Base-by-base conservation (phyloP, 148 eudicot species). In the Nyssa sinensis region DNA sequence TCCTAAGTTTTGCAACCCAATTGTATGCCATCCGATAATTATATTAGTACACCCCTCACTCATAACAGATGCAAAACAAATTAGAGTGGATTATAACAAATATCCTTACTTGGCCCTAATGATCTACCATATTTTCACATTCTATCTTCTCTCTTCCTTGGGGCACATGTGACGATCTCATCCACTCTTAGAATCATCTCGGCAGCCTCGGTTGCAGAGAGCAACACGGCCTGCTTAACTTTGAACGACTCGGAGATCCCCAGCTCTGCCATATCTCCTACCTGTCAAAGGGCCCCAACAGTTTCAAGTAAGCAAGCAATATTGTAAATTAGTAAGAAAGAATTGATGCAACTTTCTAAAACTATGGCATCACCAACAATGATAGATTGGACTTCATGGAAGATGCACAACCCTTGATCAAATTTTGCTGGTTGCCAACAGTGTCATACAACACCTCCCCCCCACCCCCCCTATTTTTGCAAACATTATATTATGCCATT, bases 171-270 rank as follows among this genome's bases (percentile, higher is more conserved):
- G 86, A 94, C 92, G 81, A 94, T 94, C 68, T 94, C 97, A 37
- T 94, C 98, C 24, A 94, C 98, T 76, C 98, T 84, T 27, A 94
- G 89, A 74, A 94, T 91, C 93, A 91, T 93, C 81, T 94, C 98
- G 29, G 97, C 93, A 65, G 97, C 98, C 80, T 94, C 98, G 0
- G 91, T 92, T 61, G 98, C 95, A 35, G 98, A 94, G 64, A 92
- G 78, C 83, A 94, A 77, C 25, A 94, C 89, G 35, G 97, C 98
- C 75, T 94, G 92, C 81, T 94, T 94, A 34, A 92, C 98, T 79
- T 94, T 94, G 81, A 94, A 94, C 11, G 98, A 74, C 82, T 94
- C 98, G 0, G 84, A 90, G 33, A 94, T 94, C 61, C 98, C 98
- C 49, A 78, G 81, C 74, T 78, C 86, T 0, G 84, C 62, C 90